Base-by-base conservation (phyloP, 2,329 filamentous ascomycete genomes). In the Paracamarosporium sp. region DNA sequence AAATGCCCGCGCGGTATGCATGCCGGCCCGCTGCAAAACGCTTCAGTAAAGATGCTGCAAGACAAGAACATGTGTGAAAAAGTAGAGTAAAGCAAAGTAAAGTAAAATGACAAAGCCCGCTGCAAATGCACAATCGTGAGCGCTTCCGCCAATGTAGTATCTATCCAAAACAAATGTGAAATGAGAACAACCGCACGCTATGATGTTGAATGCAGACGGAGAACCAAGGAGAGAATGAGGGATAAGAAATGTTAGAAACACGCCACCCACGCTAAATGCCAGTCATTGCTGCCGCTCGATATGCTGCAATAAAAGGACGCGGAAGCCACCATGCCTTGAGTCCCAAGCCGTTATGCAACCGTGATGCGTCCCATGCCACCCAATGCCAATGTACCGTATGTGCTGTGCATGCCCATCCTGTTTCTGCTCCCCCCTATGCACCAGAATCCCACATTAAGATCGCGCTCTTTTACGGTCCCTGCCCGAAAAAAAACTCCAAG, bases 191-290 rank as follows among this genome's bases (percentile, higher is more conserved):
- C 51, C 56, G 59, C 59, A 55, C 69, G 70, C 71, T 73, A 69
- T 71, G 68, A 70, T 70, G 64, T 63, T 56, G 45, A 43, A 56
- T 36, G 56, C 48, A 60, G 57, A 46, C 55, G 30, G 53, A 51
- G 66, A 60, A 62, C 22, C 35, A 61, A 59, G 61, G 50, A 55
- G 40, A 61, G 22, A 53, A 57, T 43, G 52, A 59, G 64, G 60
- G 58, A 59, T 55, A 65, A 60, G 66, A 66, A 52, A 61, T 40
- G 53, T 53, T 58, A 51, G 43, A 66, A 65, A 57, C 60, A 61
- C 56, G 65, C 64, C 54, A 71, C 73, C 70, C 65, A 68, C 69
- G 73, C 72, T 75, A 74, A 76, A 76, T 76, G 72, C 69, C 71
- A 73, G 70, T 68, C 71, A 62, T 76, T 65, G 43, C 48, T 35